Evolutionary conservation across 2,329 filamentous ascomycete genomes (phyloP), one percentile per base, ranked within the genome.

Genomic region (Talaromyces sp.): DNA sequence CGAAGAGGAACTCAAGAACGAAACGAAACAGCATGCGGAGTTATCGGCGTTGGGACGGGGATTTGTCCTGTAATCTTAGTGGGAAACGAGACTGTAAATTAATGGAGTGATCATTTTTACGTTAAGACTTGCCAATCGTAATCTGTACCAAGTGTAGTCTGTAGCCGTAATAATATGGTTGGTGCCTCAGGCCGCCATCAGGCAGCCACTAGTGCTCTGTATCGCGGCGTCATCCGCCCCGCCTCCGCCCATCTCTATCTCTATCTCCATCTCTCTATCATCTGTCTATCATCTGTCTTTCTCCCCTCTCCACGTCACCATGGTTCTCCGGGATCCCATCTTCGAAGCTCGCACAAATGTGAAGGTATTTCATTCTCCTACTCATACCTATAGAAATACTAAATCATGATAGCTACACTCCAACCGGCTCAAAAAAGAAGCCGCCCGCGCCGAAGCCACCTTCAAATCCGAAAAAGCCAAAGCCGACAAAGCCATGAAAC

Each of bases 341-440:
- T 77, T 77, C 60, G 75, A 77, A 66, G 75, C 75, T 50, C 75
- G 75, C 62, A 76, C 75, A 44, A 77, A 77, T 76, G 75, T 77
- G 55, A 76, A 77, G 64, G 75, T 76, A 55, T 64, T 68, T 62
- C 40, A 10, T n/a, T 47, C 28, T 36, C 34, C n/a, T 57, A 42
- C 14, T 52, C 16, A 23, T 31, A 12, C 34, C 27, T 18, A 8
- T 12, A 6, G 4, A 10, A 10, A 14, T 5, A 8, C 50, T 12
- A 16, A 5, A 53, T 7, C n/a, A n/a, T 4, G 10, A 42, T 30
- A 63, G 78, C 72, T 81, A 61, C 79, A 80, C 62, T 79, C 76
- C 51, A 80, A 80, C 68, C 76, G 78, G 31, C 73, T 80, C 34
- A 80, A 79, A 62, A 78, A 80, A 67, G 78, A 81, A 69, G 78